Evolutionary conservation across 768 basidiomycete genomes (phyloP).

Genomic region (Tulasnella sp.): DNA sequence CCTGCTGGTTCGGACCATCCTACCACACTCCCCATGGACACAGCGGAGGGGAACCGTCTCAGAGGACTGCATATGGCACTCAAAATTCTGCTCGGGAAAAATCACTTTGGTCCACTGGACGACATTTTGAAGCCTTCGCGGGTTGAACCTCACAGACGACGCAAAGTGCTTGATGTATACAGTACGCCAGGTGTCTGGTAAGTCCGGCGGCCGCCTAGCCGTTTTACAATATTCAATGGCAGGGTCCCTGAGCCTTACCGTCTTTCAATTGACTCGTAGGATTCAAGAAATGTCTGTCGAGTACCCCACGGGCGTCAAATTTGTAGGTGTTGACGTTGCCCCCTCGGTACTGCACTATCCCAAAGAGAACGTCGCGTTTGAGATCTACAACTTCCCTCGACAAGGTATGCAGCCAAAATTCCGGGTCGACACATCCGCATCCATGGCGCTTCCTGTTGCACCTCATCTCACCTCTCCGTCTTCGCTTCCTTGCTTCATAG

Average conservation of each 20-base stretch:
- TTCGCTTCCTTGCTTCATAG: not conserved
- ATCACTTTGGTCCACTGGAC: slow-evolving; percentile 11
- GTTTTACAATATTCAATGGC: not conserved
- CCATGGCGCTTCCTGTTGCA: no score
- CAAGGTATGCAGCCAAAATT: slow-evolving; percentile 3
- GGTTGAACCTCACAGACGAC: slow-evolving; percentile 1
- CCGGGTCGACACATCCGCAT: no score
- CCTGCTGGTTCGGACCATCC: slow-evolving; percentile 15
- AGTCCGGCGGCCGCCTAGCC: not conserved
- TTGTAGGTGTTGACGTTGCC: slow-evolving; percentile 14
- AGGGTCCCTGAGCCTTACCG: not conserved
- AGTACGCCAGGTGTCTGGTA: slow-evolving; percentile 16
- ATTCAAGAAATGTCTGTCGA: slow-evolving; percentile 12
- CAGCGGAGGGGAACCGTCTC: slow-evolving; percentile 4
- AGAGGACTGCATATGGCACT: slow-evolving; percentile 6
- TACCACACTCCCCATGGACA: slow-evolving; percentile 5
- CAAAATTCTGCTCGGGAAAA: slow-evolving; percentile 8
- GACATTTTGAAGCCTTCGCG: slow-evolving; percentile 2
- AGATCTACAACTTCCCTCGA: slow-evolving; percentile 16
- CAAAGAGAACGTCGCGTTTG: slow-evolving; percentile 10
- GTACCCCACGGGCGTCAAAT: slow-evolving; percentile 12
- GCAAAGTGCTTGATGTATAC: slow-evolving; percentile 13
- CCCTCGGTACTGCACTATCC: slow-evolving; percentile 7
- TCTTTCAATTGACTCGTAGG: not conserved
- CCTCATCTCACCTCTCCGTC: no score